Base-by-base conservation (phyloP, 345 rosid genomes). In the Carallia brachiata region DNA sequence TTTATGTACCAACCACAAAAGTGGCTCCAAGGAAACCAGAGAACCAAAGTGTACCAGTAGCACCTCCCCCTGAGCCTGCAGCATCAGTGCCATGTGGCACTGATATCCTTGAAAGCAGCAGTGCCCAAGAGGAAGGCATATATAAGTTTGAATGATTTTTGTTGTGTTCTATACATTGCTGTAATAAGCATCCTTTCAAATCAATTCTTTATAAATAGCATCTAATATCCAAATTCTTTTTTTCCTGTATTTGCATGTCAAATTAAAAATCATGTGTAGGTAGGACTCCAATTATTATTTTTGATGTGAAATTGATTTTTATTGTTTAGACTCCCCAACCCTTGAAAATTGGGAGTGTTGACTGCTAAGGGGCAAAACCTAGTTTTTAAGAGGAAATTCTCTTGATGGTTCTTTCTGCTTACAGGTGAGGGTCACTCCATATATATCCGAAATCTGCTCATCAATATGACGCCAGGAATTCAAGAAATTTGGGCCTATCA, bases 351-450 rank as follows among this genome's bases (percentile, higher is more conserved):
- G 48, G 50, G 34, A 32, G 17, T 44, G 50, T 44, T 4, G 0
- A 44, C 16, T 44, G 50, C 50, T 16, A 44, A 44, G 50, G 50
- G 50, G 50, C n/a, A 56, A 56, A 19, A 8, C 31, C 16, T 56
- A 19, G 16, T 56, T 56, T 56, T 56, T 23, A 27, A 56, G 12
- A 9, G 16, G 48, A 27, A n/a, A 27, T 40, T 62, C 44, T 75
- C 15, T 52, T 36, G 36, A 40, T 10, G 44, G 63, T 62, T n/a
- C 15, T 37, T 60, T 50, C 40, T n/a, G 32, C 56, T 66, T 0
- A 9, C 79, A 66, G 79, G 44, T 59, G 70, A 73, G 61, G 79
- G 79, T 36, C 71, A 76, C 71, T 76, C 79, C 54, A 61, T 76
- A 65, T 76, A 76, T 23, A 39, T 76, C 3, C 67, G 75, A 23